Evolutionary conservation across 108 stramenopile species (phyloP), one percentile per base, ranked within the genome.

Genomic region (Fistulifera solaris): DNA sequence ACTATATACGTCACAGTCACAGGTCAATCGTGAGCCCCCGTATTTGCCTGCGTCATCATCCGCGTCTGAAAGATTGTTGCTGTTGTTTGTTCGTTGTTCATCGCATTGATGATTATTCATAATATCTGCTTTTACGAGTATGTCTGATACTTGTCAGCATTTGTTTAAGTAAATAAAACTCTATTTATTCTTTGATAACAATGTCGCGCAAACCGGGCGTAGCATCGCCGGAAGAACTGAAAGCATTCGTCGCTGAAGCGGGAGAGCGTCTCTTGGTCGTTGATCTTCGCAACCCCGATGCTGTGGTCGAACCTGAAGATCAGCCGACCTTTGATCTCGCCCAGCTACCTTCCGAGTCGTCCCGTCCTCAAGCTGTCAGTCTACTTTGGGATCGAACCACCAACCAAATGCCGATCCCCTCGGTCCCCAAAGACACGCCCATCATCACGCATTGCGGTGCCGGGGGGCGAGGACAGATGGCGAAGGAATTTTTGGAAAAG

Each of bases 381-480:
- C 58, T 88, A 45, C 60, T 81, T 16, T 93, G 72, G 71, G 80
- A 79, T 66, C 69, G 84, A 14, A 61, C 67, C 13, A 73, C 44
- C 11, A 61, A 77, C 12, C 53, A 65, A 1, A 86, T 93, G 85
- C 83, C 82, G 31, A 3, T 35, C 8, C n/a, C 31, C 31, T 35
- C 31, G 31, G 44, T 45, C 21, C 19, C 44, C 44, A 82, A 75
- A 70, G 80, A 84, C 58, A 82, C 87, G 1, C 82, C 83, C 13
- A 86, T 93, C 38, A 88, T 93, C 58, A 89, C 91, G 10, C 91
- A 93, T 65, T 93, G 91, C 62, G 91, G 91, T 52, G 91, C 80
- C 22, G 91, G 91, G 1, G 83, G 83, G 31, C 65, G 91, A 0
- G 91, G 91, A 35, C 83, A 87, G 53, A 76, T 73, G 69, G 91